Evolutionary conservation across 345 rosid genomes (phyloP).

Genomic region (Eucalyptus virginea): DNA sequence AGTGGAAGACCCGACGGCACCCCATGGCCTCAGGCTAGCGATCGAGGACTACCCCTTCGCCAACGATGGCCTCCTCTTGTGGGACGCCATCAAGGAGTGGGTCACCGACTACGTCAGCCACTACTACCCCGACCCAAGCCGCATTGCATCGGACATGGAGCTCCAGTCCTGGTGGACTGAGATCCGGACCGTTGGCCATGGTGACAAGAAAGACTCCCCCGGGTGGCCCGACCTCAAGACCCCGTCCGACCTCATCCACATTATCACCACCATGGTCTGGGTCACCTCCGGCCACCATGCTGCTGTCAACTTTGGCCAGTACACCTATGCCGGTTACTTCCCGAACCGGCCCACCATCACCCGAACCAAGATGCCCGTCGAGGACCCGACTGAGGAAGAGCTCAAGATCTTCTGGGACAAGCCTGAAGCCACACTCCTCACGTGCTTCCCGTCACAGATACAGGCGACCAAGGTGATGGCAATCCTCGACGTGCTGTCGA

Average conservation of each 20-base stretch:
- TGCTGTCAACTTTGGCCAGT: slow-evolving; percentile 47
- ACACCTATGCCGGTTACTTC: slow-evolving; percentile 30
- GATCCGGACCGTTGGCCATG: slow-evolving; percentile 35
- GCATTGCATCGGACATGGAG: slow-evolving; percentile 22
- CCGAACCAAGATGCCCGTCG: slow-evolving; percentile 26
- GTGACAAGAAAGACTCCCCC: slow-evolving; percentile 32
- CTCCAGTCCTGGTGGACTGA: slow-evolving; percentile 55
- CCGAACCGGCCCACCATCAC: slow-evolving; percentile 39
- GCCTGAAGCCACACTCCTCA: slow-evolving; percentile 15
- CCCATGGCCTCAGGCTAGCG: slow-evolving; percentile 39
- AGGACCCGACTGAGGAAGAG: slow-evolving; percentile 17
- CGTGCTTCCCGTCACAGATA: slow-evolving; percentile 24
- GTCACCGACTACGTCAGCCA: slow-evolving; percentile 29
- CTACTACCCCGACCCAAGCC: slow-evolving; percentile 19
- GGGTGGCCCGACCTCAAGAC: slow-evolving; percentile 38
- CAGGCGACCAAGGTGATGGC: slow-evolving; percentile 40
- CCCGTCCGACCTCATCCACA: slow-evolving; percentile 11
- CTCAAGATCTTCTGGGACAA: slow-evolving; percentile 15
- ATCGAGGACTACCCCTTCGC: slow-evolving; percentile 55
- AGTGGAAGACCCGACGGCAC: slow-evolving; percentile 25
- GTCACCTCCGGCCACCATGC: slow-evolving; percentile 40
- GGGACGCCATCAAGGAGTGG: slow-evolving; percentile 39
- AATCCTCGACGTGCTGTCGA: slow-evolving; percentile 23
- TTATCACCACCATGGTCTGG: slow-evolving; percentile 30
- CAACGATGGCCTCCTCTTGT: slow-evolving; percentile 37